A percentile compares a stretch with the other conserved stretches of the same genome.
Conservation (phyloP, 306 rosid species). For the Cucurbita argyrosperma region DNA sequence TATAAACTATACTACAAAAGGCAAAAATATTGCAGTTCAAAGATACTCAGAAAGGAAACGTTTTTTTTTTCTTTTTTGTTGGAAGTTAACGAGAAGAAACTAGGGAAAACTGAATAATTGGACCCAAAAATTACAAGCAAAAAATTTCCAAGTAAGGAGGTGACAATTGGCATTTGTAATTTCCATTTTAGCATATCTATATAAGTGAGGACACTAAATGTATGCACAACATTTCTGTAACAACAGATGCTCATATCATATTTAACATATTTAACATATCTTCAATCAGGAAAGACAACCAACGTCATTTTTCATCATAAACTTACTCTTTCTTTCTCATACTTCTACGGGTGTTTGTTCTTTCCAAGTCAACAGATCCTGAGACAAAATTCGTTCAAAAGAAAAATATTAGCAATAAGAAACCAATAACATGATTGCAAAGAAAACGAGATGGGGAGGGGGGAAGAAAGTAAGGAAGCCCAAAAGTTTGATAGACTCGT, state of each 20-base stretch:
- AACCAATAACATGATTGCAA: neutral
- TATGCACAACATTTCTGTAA: neutral
- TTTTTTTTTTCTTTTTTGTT: neutral
- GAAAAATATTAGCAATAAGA: constrained; percentile 11
- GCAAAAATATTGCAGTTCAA: neutral
- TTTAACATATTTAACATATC: neutral
- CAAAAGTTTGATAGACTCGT: neutral
- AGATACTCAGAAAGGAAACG: neutral
- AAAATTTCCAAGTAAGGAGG: neutral
- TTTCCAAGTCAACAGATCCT: constrained; percentile 28
- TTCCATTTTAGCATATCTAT: neutral
- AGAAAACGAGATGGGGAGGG: neutral
- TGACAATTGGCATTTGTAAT: neutral
- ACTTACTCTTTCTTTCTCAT: constrained; percentile 34
- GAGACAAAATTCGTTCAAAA: constrained; percentile 14
- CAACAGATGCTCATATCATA: neutral
- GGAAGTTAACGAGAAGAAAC: neutral
- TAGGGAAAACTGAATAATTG: neutral
- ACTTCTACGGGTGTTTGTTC: constrained; percentile 23
- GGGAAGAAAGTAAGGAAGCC: neutral
- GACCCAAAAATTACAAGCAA: neutral
- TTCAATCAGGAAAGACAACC: neutral
- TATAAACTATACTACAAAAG: neutral
- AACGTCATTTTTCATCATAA: neutral
- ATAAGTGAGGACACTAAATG: neutral